A percentile compares a stretch with the other conserved stretches of the same genome.
Conservation (phyloP, 139 green algal species). For the Zygnema cylindricum region DNA sequence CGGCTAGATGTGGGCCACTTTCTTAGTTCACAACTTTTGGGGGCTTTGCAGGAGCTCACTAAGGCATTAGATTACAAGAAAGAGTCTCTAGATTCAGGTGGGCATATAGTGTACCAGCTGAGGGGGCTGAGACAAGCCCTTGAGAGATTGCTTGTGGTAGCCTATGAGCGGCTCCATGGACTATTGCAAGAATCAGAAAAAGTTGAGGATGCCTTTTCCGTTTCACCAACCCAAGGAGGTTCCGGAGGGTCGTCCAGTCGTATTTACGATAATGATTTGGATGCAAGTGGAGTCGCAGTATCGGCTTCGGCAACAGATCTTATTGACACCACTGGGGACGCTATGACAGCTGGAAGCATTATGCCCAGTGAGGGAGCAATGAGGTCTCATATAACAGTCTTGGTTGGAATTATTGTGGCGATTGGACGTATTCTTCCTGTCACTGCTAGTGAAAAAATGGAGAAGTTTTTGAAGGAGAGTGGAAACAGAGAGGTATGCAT, state of each 20-base stretch:
- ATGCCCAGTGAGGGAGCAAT: neutral
- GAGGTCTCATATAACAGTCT: neutral
- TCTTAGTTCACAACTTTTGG: neutral
- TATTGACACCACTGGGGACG: neutral
- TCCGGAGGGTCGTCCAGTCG: too few species aligned
- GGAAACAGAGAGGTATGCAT: neutral
- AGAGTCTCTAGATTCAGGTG: neutral
- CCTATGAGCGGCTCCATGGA: neutral
- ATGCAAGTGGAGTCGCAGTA: neutral
- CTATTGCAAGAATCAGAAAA: neutral
- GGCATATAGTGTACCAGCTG: neutral
- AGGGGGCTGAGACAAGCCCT: neutral
- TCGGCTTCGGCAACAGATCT: neutral
- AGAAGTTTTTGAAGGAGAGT: neutral
- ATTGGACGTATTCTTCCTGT: neutral
- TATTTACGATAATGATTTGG: neutral
- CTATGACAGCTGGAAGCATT: neutral
- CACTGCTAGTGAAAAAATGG: neutral
- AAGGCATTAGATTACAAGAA: neutral
- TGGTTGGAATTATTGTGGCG: neutral
- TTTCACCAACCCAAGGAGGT: too few species aligned
- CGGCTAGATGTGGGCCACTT: neutral
- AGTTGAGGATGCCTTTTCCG: too few species aligned
- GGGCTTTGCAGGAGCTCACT: neutral
- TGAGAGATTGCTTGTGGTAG: neutral